These are phyloP conservation scores for Arachis monticola DNA, from an alignment of 331 rosid species.

Conservation along the genomic window DNA sequence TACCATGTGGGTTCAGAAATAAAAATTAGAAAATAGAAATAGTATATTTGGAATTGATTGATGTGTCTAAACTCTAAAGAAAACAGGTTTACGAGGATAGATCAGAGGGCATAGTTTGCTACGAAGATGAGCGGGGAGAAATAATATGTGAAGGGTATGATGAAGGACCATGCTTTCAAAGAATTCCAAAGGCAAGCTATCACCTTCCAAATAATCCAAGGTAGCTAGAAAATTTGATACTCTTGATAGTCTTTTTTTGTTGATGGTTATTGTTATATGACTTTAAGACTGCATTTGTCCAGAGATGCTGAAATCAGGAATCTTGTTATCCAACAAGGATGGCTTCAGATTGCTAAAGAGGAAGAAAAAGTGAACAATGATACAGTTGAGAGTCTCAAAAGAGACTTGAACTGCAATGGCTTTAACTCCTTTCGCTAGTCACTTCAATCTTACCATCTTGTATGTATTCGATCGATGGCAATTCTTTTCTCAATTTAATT, in stretches of 20 bases:
- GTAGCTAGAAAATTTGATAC: slow-evolving; percentile 33
- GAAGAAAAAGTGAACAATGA: slow-evolving; percentile 50
- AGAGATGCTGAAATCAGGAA: slow-evolving; percentile 68
- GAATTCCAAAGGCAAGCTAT: slow-evolving; percentile 46
- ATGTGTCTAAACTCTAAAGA: background rate
- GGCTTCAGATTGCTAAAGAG: slow-evolving; percentile 60
- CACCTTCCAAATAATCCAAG: slow-evolving; percentile 50
- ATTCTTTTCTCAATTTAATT: slow-evolving; percentile 15
- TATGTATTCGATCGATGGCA: slow-evolving; percentile 26
- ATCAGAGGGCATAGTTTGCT: slow-evolving; percentile 72
- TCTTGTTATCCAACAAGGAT: slow-evolving; percentile 61
- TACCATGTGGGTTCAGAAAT: background rate
- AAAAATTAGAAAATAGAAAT: background rate
- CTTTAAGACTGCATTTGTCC: background rate
- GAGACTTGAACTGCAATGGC: slow-evolving; percentile 61
- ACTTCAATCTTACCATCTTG: slow-evolving; percentile 22
- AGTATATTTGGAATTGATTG: background rate
- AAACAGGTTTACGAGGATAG: slow-evolving; percentile 72
- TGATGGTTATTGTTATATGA: slow-evolving; percentile 9
- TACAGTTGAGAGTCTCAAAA: slow-evolving; percentile 51
- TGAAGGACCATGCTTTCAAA: slow-evolving; percentile 81
- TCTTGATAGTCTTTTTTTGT: too few relatives aligned
- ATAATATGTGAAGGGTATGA: slow-evolving; percentile 84
- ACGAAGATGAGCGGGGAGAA: slow-evolving; percentile 74
- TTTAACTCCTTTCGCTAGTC: slow-evolving; percentile 49